Evolutionary conservation across 306 rosid species (phyloP).

Genomic region (Prunus mume): DNA sequence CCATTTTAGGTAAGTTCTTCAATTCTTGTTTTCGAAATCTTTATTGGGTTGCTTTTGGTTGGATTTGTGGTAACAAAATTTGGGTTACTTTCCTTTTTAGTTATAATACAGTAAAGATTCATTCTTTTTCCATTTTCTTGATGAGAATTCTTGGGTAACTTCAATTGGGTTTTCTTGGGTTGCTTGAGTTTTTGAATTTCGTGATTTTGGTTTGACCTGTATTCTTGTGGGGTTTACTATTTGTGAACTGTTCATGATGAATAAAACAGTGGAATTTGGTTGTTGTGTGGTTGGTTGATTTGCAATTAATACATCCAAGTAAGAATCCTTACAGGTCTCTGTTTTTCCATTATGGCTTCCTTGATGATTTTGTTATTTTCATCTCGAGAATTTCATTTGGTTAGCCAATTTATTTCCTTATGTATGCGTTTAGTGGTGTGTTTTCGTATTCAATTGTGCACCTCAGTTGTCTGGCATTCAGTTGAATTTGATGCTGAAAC

Average conservation of each 20-base stretch:
- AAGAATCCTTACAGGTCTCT: not conserved
- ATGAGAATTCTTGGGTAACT: not conserved
- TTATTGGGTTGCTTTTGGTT: not conserved
- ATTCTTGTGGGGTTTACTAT: not conserved
- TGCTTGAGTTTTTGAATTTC: not conserved
- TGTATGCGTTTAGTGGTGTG: not conserved
- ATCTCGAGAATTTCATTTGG: constrained; percentile 3
- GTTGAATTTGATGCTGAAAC: not conserved
- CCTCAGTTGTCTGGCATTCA: not conserved
- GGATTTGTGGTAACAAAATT: not conserved
- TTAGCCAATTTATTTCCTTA: not conserved
- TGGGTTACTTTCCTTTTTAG: not conserved
- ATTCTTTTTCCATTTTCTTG: not conserved
- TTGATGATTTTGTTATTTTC: not conserved
- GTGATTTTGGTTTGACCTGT: not conserved
- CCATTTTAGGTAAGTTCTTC: constrained; percentile 72
- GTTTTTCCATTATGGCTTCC: not conserved
- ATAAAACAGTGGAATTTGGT: constrained; percentile 21
- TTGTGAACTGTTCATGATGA: constrained; percentile 3
- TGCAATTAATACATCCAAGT: not conserved
- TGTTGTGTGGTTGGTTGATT: not conserved
- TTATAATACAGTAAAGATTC: not conserved
- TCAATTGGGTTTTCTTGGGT: not conserved
- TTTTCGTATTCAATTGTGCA: not conserved
- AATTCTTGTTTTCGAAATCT: not conserved